Percentiles rank a stretch among this genome's conserved stretches.
Conservation (phyloP, 495 filamentous ascomycete species). For the Platismatia glauca region DNA sequence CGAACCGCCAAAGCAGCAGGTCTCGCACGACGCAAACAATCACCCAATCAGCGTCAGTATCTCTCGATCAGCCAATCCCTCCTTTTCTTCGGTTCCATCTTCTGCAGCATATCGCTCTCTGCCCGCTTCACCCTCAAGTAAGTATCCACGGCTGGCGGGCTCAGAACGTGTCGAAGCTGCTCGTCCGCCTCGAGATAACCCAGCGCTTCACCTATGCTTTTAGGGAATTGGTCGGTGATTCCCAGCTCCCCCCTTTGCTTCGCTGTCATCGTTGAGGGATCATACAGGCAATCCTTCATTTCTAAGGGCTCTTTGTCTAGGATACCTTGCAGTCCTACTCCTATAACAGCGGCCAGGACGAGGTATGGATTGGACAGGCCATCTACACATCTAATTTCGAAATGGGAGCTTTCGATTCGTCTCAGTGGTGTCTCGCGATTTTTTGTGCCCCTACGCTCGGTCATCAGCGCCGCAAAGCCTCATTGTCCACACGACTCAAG, state of each 20-base stretch:
- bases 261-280: constrained; percentile 42
- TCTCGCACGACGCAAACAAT: neutral
- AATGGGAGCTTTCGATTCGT: constrained; percentile 51
- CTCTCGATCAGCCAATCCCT: constrained; percentile 54
- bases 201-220: constrained; percentile 45
- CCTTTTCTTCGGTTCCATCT: constrained; percentile 36
- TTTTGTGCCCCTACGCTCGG: constrained; percentile 45
- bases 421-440: constrained; percentile 64
- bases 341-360: constrained; percentile 55
- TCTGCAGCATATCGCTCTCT: constrained; percentile 40
- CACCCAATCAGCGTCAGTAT: constrained; percentile 32
- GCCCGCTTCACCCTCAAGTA: constrained; percentile 52
- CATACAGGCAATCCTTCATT: constrained; percentile 48
- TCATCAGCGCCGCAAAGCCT: neutral
- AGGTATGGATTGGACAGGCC: constrained; percentile 68
- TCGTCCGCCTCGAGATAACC: constrained; percentile 38
- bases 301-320: constrained; percentile 36
- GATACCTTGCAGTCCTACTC: constrained; percentile 56
- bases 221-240: constrained; percentile 45
- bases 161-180: constrained; percentile 38
- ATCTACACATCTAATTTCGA: constrained; percentile 64
- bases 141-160: constrained; percentile 43
- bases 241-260: constrained; percentile 44
- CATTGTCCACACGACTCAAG: neutral
- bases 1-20: neutral